Evolutionary conservation across 192 early-diverging fungal species (phyloP).

Genomic region (Backusella australiensis): DNA sequence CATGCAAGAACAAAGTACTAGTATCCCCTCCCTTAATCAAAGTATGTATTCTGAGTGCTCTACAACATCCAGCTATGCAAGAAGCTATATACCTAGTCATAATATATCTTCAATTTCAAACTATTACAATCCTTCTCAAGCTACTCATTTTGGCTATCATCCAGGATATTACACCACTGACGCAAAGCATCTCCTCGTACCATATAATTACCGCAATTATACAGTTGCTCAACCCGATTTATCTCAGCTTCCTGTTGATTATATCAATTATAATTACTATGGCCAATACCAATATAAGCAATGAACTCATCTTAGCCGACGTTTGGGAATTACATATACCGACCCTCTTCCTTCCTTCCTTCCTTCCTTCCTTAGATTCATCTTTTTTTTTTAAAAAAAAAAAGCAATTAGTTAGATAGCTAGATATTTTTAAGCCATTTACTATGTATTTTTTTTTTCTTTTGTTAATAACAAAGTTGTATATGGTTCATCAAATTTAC

Average conservation of each 20-base stretch:
- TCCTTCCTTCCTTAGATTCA: not conserved
- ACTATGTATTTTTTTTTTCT: not conserved
- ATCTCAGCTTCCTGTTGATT: not conserved
- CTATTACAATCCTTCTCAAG: not conserved
- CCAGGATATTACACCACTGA: not conserved
- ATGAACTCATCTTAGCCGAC: not conserved
- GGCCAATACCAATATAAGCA: not conserved
- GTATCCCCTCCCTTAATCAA: not conserved
- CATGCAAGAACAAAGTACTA: not conserved
- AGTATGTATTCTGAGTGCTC: not conserved
- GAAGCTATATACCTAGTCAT: not conserved
- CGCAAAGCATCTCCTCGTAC: not conserved
- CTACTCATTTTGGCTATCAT: not conserved
- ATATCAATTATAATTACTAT: not conserved
- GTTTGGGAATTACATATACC: not conserved
- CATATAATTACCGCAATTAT: not conserved
- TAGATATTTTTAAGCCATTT: not conserved
- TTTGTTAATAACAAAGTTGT: not conserved
- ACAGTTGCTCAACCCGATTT: not conserved
- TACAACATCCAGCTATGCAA: not conserved
- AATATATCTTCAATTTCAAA: not conserved
- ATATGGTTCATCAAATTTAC: not conserved
- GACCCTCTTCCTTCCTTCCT: not conserved
- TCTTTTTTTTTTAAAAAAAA: not conserved
- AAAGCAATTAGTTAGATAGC: not conserved